Evolutionary conservation across 495 filamentous ascomycete genomes (phyloP).

Genomic region (Aspergillus kassunensis): DNA sequence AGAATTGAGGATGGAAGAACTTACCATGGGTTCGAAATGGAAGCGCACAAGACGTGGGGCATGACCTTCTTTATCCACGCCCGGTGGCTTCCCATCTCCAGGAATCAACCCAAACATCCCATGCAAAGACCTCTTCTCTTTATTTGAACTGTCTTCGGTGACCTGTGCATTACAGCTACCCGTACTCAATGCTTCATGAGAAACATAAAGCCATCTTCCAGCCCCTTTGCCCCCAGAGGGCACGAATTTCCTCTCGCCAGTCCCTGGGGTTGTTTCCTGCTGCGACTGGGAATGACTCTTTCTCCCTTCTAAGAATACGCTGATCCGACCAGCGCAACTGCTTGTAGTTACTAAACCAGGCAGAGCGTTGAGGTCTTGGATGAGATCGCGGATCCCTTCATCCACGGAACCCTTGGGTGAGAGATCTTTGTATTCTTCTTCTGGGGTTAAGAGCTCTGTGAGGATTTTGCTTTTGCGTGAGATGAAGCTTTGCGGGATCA

Average conservation of each 20-base stretch:
- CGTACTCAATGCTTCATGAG: slow-evolving; percentile 64
- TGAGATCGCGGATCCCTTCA: slow-evolving; percentile 66
- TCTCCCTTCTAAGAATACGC: slow-evolving; percentile 78
- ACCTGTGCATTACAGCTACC: not conserved
- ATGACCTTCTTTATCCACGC: slow-evolving; percentile 16
- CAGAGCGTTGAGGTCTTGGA: slow-evolving; percentile 68
- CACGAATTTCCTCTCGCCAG: slow-evolving; percentile 32
- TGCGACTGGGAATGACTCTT: slow-evolving; percentile 28
- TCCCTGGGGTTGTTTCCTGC: slow-evolving; percentile 9
- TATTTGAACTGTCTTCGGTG: not conserved
- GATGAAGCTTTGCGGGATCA: slow-evolving; percentile 44
- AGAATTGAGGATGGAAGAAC: too few relatives aligned
- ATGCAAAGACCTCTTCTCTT: slow-evolving; percentile 19
- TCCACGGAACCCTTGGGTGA: slow-evolving; percentile 88
- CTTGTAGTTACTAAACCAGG: slow-evolving; percentile 82
- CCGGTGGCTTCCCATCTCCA: slow-evolving; percentile 29
- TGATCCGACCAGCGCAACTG: slow-evolving; percentile 81
- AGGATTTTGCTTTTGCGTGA: slow-evolving; percentile 64
- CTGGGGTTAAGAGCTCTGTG: slow-evolving; percentile 55
- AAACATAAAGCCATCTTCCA: slow-evolving; percentile 82
- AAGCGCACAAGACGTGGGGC: slow-evolving; percentile 68
- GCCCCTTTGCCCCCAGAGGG: slow-evolving; percentile 76
- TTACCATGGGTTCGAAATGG: slow-evolving; percentile 93
- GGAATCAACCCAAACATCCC: slow-evolving; percentile 32
- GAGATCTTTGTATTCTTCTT: slow-evolving; percentile 65